Conservation (phyloP, 345 rosid species). For the Streptanthus diversifolius region DNA sequence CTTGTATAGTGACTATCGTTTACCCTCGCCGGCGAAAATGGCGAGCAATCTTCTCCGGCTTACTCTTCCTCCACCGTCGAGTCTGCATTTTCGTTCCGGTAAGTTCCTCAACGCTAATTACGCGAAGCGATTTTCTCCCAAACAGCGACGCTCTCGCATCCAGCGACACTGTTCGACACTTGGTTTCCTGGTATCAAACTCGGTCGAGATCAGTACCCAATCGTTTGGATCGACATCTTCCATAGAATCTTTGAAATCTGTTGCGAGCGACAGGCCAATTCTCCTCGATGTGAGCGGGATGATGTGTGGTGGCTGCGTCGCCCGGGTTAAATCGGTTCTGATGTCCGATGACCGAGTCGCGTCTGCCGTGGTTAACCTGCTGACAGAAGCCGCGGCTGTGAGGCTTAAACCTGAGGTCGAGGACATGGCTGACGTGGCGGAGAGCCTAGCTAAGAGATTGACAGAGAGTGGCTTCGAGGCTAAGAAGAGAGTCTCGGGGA, state of each 20-base stretch:
- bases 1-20: constrained; percentile 4
- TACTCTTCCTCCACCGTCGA: constrained; percentile 37
- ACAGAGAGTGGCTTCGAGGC: constrained; percentile 81
- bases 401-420: constrained; percentile 49
- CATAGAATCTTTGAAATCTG: constrained; percentile 2
- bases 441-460: constrained; percentile 64
- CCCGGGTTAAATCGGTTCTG: constrained; percentile 73
- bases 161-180: constrained; percentile 18
- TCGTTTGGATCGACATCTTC: constrained; percentile 29
- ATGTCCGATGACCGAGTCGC: constrained; percentile 75
- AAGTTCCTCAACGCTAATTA: constrained; percentile 15
- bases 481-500: constrained; percentile 68
- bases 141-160: constrained; percentile 27
- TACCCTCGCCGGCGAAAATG: constrained; percentile 36
- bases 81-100: constrained; percentile 20
- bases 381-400: constrained; percentile 87
- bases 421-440: constrained; percentile 39
- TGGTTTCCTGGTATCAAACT: constrained; percentile 35
- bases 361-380: constrained; percentile 81
- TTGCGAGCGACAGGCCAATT: constrained; percentile 40
- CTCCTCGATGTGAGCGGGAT: constrained; percentile 80
- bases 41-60: constrained; percentile 44
- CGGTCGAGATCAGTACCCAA: constrained; percentile 49
- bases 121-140: constrained; percentile 22
- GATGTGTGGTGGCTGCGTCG: constrained; percentile 95